Evolutionary conservation across 495 filamentous ascomycete species (phyloP).

Genomic region (Penicillium salamii): DNA sequence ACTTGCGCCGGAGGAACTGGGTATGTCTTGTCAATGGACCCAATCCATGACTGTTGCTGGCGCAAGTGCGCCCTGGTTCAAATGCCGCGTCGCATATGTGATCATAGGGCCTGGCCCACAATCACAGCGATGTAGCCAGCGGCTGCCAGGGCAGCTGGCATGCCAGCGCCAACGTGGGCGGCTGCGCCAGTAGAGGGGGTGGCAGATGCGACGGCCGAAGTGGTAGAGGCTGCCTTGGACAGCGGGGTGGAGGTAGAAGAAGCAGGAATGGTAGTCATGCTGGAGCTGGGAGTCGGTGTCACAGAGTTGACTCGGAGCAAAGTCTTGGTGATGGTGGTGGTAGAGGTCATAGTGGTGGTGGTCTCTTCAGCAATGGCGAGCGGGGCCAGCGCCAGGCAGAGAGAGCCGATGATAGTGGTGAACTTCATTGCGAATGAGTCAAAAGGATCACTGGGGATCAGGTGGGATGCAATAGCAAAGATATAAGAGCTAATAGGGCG

Average conservation of each 20-base stretch:
- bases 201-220: conserved; percentile 23
- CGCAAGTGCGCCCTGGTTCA: neutral
- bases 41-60: neutral
- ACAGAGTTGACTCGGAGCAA: conserved; percentile 30
- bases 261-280: conserved; percentile 13
- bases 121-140: conserved; percentile 40
- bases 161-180: conserved; percentile 21
- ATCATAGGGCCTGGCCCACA: conserved; percentile 35
- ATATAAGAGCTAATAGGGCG: neutral
- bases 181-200: conserved; percentile 22
- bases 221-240: conserved; percentile 13
- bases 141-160: conserved; percentile 32
- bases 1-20: neutral
- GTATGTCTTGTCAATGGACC: neutral
- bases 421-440: conserved; percentile 30
- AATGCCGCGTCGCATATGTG: conserved; percentile 1
- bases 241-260: conserved; percentile 22
- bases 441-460: conserved; percentile 1
- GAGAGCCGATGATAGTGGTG: conserved; percentile 29
- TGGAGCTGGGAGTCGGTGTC: conserved; percentile 24
- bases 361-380: conserved; percentile 22
- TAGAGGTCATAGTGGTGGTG: conserved; percentile 28
- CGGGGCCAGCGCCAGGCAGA: conserved; percentile 35
- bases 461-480: neutral
- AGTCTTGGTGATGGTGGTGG: conserved; percentile 35